Base-by-base conservation (phyloP, 2,329 filamentous ascomycete genomes). In the Fragosphaeria purpurea region DNA sequence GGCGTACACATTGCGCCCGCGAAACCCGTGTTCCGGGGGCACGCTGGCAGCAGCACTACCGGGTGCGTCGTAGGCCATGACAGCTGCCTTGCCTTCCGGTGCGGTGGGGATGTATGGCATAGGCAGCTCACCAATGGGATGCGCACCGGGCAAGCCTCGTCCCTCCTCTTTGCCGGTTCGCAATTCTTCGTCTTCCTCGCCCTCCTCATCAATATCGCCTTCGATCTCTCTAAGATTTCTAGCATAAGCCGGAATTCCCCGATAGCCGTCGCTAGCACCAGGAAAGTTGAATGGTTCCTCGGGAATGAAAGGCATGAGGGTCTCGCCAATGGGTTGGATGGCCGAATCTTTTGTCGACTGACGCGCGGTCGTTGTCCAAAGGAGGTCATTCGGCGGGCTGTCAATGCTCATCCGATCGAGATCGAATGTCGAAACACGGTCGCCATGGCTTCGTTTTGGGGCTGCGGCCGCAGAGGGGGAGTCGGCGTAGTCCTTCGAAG, bases 1-100 rank as follows among this genome's bases (percentile, higher is more conserved):
- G 41, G 65, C 70, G 56, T 75, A 74, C 6, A 72, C 72, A 47
- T 70, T 66, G 50, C 63, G 60, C 35, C 62, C 61, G 22, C 65
- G 68, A 54, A 74, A 69, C 48, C 67, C 64, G 11, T 67, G 67
- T 47, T 70, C 70, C n/a, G 66, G 63, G 38, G 67, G 64, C 30
- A 47, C 37, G 48, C 69, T 58, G 42, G 60, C 54, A 30, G 41
- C n/a, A 22, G 4, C 40, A 13, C 40, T 30, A 7, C 7, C n/a
- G 6, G 13, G 10, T 6, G 38, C 39, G 12, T 12, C 39, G 13
- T 13, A 7, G 7, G 41, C 41, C 7, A 22, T 22, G 5, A 22
- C 57, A 10, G 47, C 58, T 12, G 61, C 58, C 51, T 60, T 57
- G 42, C 56, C 59, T 5, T 56, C 40, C 7, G 63, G 58, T 5